These are phyloP conservation scores for Chlorencoelia australis DNA, from an alignment of 2,329 filamentous ascomycete species.

Conservation along the genomic window DNA sequence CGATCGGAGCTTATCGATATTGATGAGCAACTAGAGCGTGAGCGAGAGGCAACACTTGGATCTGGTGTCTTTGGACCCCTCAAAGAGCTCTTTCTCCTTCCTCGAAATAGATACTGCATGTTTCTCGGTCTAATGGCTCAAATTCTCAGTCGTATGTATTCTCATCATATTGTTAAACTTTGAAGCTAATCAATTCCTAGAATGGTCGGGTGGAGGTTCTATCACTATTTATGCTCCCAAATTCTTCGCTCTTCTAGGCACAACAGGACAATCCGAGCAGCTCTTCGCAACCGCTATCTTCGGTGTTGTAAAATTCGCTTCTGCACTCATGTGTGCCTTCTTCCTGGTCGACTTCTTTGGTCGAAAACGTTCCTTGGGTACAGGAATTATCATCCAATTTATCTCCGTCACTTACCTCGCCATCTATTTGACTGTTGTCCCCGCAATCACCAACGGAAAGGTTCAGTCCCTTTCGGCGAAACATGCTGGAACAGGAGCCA, in stretches of 20 bases:
- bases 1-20: conserved; percentile 53
- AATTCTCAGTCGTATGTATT: conserved; percentile 57
- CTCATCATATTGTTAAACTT: too few relatives aligned
- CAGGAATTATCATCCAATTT: conserved; percentile 50
- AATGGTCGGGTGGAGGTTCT: conserved; percentile 63
- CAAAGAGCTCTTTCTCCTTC: conserved; percentile 57
- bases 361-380: conserved; percentile 55
- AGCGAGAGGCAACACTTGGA: conserved; percentile 61
- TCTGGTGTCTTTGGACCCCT: conserved; percentile 53
- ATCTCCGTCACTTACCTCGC: conserved; percentile 55
- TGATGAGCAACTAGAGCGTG: conserved; percentile 54
- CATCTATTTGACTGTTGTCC: conserved; percentile 51
- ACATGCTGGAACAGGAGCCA: conserved; percentile 53
- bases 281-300: conserved; percentile 68
- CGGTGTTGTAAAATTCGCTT: conserved; percentile 61
- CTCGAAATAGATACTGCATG: conserved; percentile 62
- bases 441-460: conserved; percentile 42
- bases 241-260: conserved; percentile 62
- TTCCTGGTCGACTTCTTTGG: conserved; percentile 75
- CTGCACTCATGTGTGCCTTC: conserved; percentile 58
- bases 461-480: conserved; percentile 37
- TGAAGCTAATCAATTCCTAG: too few relatives aligned
- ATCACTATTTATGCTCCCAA: conserved; percentile 71
- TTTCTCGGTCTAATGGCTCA: conserved; percentile 60
- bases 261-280: conserved; percentile 56